Evolutionary conservation across 768 basidiomycete species (phyloP), one percentile per base, ranked within the genome.

Genomic region (Amylocystis lapponica): DNA sequence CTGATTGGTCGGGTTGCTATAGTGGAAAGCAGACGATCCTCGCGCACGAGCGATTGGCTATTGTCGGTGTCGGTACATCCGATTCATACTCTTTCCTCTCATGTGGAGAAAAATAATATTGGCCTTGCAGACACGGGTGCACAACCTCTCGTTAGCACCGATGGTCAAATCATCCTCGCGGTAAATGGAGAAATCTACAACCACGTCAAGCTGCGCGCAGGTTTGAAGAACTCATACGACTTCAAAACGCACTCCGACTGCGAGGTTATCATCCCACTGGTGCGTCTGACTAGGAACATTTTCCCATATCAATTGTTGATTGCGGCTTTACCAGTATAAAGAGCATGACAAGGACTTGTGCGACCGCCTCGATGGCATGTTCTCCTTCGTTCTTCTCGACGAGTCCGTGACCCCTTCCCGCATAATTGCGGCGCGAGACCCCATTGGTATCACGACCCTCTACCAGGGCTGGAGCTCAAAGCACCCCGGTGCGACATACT

Each of bases 121-220:
- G 26, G 19, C 21, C 32, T 34, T 31, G 39, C 56, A 98, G 95
- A 98, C 59, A 85, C 93, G 27, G 96, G 96, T 49, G 96, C 96
- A 16, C 96, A 99, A 61, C 96, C 96, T 12, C 74, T 99, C 34
- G 65, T 83, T 44, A 92, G 86, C 66, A 78, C 88, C 19, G 91
- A 97, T 52, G 86, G 82, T 41, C 87, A 85, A 54, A 57, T 82
- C 49, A 76, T 84, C 51, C 83, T 99, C 41, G 79, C 87, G 45
- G 96, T 99, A 60, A 99, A 99, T 65, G 96, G 96, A 39, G 96
- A 99, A 67, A 98, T 99, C 57, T 99, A 99, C 75, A 99, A 98
- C 73, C 91, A 98, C 60, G 66, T 88, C 43, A 74, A 83, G 14
- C 79, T 98, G 39, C 79, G 89, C 45, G 76, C 81, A 39, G 67